Percentiles rank a stretch among this genome's conserved stretches.
Conservation (phyloP, 176 grass and related monocot genomes). For the Triticum dicoccoides region DNA sequence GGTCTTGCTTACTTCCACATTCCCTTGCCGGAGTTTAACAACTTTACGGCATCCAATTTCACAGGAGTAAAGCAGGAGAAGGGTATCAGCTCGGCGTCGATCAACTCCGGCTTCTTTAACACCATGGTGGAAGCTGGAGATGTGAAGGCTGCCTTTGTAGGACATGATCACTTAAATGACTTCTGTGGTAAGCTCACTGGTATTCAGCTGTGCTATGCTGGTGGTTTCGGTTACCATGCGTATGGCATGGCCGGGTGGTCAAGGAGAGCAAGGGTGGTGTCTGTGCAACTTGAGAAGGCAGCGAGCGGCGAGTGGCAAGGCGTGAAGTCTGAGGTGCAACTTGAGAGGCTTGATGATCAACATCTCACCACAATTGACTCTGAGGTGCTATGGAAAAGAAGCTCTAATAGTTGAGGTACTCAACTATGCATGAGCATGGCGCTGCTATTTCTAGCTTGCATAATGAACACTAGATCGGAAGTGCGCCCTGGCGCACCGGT, state of each 20-base stretch:
- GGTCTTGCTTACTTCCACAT: slow-evolving; percentile 90
- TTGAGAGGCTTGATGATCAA: slow-evolving; percentile 78
- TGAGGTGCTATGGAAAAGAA: slow-evolving; percentile 76
- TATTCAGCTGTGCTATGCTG: slow-evolving; percentile 87
- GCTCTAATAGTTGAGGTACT: slow-evolving; percentile 51
- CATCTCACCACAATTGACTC: slow-evolving; percentile 74
- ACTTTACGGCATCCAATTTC: slow-evolving; percentile 59
- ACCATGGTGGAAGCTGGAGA: slow-evolving; percentile 83
- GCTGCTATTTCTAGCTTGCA: neutral
- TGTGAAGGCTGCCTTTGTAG: slow-evolving; percentile 75
- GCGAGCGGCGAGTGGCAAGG: slow-evolving; percentile 56
- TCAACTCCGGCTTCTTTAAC: slow-evolving; percentile 91
- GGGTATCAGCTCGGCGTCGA: slow-evolving; percentile 67
- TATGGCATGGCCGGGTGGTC: slow-evolving; percentile 92
- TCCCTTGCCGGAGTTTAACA: slow-evolving; percentile 74
- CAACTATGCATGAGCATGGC: neutral
- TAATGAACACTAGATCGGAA: neutral
- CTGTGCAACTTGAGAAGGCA: slow-evolving; percentile 62
- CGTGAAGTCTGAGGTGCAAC: no score
- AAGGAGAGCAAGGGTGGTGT: slow-evolving; percentile 88
- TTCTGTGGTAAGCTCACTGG: slow-evolving; percentile 74
- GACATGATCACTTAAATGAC: slow-evolving; percentile 91
- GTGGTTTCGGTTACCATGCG: slow-evolving; percentile 94
- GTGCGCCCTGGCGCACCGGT: no score
- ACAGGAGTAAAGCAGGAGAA: slow-evolving; percentile 76